Base-by-base conservation (phyloP, 2,329 filamentous ascomycete species). In the Xylariaceae sp. region DNA sequence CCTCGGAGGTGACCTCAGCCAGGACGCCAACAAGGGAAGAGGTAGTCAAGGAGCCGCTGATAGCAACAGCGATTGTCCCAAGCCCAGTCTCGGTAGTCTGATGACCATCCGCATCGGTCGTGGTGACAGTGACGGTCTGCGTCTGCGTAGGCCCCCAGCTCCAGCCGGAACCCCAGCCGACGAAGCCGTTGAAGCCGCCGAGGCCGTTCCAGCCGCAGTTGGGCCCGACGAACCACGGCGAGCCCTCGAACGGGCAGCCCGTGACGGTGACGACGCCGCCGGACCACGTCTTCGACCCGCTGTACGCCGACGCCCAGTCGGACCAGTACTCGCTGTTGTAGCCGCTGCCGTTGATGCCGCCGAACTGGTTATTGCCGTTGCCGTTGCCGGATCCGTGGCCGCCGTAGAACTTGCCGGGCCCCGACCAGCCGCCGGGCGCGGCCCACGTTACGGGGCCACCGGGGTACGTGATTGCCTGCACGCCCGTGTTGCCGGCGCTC, bases 141-240 rank as follows among this genome's bases (percentile, higher is more conserved):
- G 71, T 74, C 22, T 66, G 60, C 6, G 71, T 72, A 10, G 69
- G 56, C 1, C 60, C 67, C 68, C 69, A 72, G 39, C 61, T 66
- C 74, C 73, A 76, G 47, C 72, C 73, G 10, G 59, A 50, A 40
- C 72, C 71, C 72, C 73, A 75, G 57, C 68, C 69, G 21, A 70
- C 69, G 65, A 70, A 74, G 30, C 70, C 69, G 30, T 71, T 68
- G 61, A 70, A 71, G 34, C 71, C 70, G 37, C 66, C 67, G 10
- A 61, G 61, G 18, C 53, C 61, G 44, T 70, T 71, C 65, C 68
- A 73, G 4, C 70, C 70, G 55, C 69, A 69, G 26, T 65, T 64
- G 5, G 68, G 67, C 1, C 72, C 72, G 36, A 71, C 68, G 30
- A 70, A 68, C 73, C 73, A 75, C 0, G 70, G 70, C 29, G 68